phyloP scores from a whole-genome alignment of 108 stramenopile species.

The Aureococcus anophagefferens region DNA sequence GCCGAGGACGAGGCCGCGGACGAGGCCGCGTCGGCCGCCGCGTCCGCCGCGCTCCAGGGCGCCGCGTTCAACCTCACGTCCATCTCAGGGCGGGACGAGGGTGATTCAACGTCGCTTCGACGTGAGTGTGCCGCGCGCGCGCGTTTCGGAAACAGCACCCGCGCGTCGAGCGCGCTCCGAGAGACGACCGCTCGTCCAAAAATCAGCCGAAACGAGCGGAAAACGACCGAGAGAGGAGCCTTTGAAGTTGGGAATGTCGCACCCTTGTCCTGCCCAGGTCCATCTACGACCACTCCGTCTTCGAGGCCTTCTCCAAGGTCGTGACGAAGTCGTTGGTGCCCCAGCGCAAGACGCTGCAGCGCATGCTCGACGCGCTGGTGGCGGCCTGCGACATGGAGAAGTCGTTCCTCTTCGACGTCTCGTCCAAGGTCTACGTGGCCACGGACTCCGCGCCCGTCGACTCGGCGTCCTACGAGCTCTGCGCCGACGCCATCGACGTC shows the following conservation, averaged over 20 bases:
- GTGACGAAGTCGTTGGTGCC: constrained; percentile 80
- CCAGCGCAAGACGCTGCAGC: constrained; percentile 80
- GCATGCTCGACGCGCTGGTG: constrained; percentile 83
- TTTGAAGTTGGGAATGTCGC: too few relatives aligned
- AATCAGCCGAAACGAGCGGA: too few relatives aligned
- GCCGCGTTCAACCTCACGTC: constrained; percentile 81
- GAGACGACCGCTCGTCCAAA: too few relatives aligned
- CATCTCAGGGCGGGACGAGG: too few relatives aligned
- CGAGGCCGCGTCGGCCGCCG: constrained; percentile 49
- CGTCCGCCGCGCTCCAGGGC: constrained; percentile 37
- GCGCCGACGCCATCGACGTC: constrained; percentile 98
- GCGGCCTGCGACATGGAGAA: constrained; percentile 92
- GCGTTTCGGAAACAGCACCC: too few relatives aligned
- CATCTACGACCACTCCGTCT: constrained; percentile 97
- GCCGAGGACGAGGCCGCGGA: constrained; percentile 58
- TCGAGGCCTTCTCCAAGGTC: constrained; percentile 83
- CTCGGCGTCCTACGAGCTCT: constrained; percentile 87
- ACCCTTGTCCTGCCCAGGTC: too few relatives aligned
- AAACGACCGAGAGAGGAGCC: too few relatives aligned
- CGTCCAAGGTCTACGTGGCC: constrained; percentile 84
- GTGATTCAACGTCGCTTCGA: too few relatives aligned
- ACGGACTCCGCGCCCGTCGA: constrained; percentile 95
- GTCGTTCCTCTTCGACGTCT: constrained; percentile 94
- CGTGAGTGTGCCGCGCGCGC: too few relatives aligned
- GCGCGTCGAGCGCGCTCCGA: too few relatives aligned